Base-by-base conservation (phyloP, 2,329 filamentous ascomycete species). In the Parafenestella ontariensis region DNA sequence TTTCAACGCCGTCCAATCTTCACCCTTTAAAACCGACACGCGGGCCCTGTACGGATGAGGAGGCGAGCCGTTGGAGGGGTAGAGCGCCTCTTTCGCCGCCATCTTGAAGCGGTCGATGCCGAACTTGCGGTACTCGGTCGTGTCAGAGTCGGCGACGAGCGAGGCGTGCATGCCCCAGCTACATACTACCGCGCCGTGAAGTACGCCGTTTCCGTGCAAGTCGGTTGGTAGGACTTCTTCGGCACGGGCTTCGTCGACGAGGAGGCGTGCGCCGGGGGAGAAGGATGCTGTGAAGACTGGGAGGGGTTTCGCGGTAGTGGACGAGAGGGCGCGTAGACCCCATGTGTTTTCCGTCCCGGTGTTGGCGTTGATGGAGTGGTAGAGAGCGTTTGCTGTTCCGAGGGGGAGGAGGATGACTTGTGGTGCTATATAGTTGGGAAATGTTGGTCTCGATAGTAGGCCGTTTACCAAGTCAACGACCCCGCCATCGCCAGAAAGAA, bases 101-200 rank as follows among this genome's bases (percentile, higher is more conserved):
- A 96, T 91, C 52, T 87, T 84, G 77, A 98, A 98, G 18, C 94
- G 84, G 70, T 89, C 85, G 28, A 82, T 81, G 11, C 94, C 94
- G 68, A 89, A 88, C 62, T 86, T 85, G 58, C 94, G 88, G 75
- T 94, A 94, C 61, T 87, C 89, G 0, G 85, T 80, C 0, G 93
- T 96, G 74, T 98, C 94, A 74, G 90, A 95, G 78, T 97, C 92
- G 65, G 91, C 92, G 20, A 98, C 92, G 3, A 98, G 83, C 37
- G 89, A 87, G 26, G 93, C 91, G 70, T 98, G 94, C 68, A 98
- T 87, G 18, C 90, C 94, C 84, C 96, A 96, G 73, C 90, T 95
- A 40, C 88, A 89, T 1, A 98, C 93, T 20, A 97, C 91, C 21
- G 89, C 89, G 23, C 92, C 93, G 66, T 89, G 84, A 2, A 83